Evolutionary conservation across 176 grass and related monocot genomes (phyloP).

Genomic region (Poa pratensis): DNA sequence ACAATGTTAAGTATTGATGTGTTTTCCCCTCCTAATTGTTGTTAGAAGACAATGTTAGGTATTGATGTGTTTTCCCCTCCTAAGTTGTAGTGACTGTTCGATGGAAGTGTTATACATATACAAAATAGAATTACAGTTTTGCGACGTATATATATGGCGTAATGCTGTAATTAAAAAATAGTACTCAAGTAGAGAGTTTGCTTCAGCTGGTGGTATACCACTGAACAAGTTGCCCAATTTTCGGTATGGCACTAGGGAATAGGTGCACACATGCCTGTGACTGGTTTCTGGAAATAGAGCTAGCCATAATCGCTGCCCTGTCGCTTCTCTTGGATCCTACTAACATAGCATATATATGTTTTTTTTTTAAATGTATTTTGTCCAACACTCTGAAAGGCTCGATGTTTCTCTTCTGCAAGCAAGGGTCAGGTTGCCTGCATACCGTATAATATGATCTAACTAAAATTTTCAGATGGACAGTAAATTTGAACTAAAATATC

Average conservation of each 20-base stretch:
- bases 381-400: background rate
- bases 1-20: background rate
- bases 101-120: background rate
- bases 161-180: background rate
- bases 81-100: background rate
- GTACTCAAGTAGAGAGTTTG: background rate
- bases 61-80: background rate
- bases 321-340: conserved; percentile 29
- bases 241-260: background rate
- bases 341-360: background rate
- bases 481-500: background rate
- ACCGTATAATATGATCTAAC: background rate
- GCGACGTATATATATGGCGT: background rate
- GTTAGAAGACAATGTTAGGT: background rate
- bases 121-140: background rate
- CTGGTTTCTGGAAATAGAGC: conserved; percentile 23
- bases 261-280: conserved; percentile 24
- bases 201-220: background rate
- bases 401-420: background rate
- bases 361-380: too few relatives aligned
- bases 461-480: background rate
- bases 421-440: background rate
- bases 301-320: background rate
- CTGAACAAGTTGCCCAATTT: conserved; percentile 1
- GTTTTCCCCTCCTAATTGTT: background rate